These are phyloP conservation scores for Alternaria panax DNA, from an alignment of 2,329 filamentous ascomycete genomes.

Conservation along the genomic window DNA sequence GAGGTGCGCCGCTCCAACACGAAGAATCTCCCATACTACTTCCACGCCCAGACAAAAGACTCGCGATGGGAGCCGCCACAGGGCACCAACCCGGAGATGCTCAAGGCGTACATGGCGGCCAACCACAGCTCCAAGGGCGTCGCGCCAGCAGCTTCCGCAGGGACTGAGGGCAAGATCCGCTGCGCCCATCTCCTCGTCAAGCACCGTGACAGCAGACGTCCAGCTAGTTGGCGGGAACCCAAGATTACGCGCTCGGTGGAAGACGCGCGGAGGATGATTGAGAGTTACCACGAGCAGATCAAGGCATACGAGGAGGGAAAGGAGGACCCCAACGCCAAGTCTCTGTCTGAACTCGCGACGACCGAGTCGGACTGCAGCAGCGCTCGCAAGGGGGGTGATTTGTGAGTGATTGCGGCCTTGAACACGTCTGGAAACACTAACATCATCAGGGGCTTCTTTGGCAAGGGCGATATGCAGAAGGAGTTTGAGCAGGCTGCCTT, in stretches of 20 bases:
- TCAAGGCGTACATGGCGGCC: constrained; percentile 92
- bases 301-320: constrained; percentile 65
- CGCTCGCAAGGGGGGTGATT: constrained; percentile 88
- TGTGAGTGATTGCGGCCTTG: constrained; percentile 61
- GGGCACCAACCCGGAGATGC: constrained; percentile 86
- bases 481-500: constrained; percentile 98
- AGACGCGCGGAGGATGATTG: constrained; percentile 80
- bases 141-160: constrained; percentile 46
- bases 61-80: constrained; percentile 94
- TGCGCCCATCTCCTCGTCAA: constrained; percentile 93
- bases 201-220: constrained; percentile 85
- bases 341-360: constrained; percentile 81
- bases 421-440: neutral
- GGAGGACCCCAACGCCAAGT: constrained; percentile 25
- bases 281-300: constrained; percentile 78
- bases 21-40: constrained; percentile 99
- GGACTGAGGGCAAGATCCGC: constrained; percentile 79
- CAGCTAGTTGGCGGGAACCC: constrained; percentile 90
- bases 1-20: constrained; percentile 98
- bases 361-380: constrained; percentile 96
- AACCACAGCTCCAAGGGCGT: constrained; percentile 73
- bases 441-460: constrained; percentile 78
- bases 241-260: constrained; percentile 89
- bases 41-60: constrained; percentile 84
- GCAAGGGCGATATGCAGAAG: constrained; percentile 95